Conservation (phyloP, 371 early-diverging fungal genomes). For the Rhizopus arrhizus region DNA sequence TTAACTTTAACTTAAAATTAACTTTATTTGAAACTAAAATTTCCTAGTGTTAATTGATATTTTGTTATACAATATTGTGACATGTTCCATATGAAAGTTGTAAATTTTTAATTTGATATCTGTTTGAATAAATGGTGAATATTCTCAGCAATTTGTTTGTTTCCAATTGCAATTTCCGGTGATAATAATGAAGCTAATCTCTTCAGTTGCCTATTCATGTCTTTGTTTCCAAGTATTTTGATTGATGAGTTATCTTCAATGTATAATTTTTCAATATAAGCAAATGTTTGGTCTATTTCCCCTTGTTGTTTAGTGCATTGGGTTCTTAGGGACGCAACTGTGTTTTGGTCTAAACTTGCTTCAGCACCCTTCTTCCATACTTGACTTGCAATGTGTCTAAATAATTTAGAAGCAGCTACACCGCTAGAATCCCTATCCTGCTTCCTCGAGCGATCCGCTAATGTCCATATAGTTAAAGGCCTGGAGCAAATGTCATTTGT, state of each 20-base stretch:
- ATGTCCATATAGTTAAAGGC: slow-evolving; percentile 19
- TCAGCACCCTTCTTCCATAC: slow-evolving; percentile 14
- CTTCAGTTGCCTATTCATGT: slow-evolving; percentile 6
- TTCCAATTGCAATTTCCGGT: no score
- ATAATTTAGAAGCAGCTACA: slow-evolving; percentile 11
- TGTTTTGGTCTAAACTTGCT: slow-evolving; percentile 14
- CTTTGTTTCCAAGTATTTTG: slow-evolving; percentile 10
- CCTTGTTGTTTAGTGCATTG: slow-evolving; percentile 19
- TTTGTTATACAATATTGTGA: no score
- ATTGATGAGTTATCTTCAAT: slow-evolving; percentile 11
- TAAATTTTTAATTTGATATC: no score
- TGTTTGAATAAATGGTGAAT: no score
- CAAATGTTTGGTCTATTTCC: slow-evolving; percentile 3
- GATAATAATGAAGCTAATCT: no score
- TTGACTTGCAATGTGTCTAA: slow-evolving; percentile 16
- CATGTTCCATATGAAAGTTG: no score
- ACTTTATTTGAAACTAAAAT: no score
- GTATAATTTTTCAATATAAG: slow-evolving; percentile 18
- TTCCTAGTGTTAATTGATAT: no score
- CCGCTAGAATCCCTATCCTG: slow-evolving; percentile 10
- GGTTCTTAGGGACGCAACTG: slow-evolving; percentile 7
- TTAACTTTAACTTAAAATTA: no score
- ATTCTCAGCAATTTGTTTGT: no score
- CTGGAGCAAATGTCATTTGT: slow-evolving; percentile 16
- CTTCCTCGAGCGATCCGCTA: slow-evolving; percentile 11